A percentile compares a stretch with the other conserved stretches of the same genome.
Evolutionary conservation across 805 yeast species (phyloP).

Genomic region (Helenozyma baotianmanensis): DNA sequence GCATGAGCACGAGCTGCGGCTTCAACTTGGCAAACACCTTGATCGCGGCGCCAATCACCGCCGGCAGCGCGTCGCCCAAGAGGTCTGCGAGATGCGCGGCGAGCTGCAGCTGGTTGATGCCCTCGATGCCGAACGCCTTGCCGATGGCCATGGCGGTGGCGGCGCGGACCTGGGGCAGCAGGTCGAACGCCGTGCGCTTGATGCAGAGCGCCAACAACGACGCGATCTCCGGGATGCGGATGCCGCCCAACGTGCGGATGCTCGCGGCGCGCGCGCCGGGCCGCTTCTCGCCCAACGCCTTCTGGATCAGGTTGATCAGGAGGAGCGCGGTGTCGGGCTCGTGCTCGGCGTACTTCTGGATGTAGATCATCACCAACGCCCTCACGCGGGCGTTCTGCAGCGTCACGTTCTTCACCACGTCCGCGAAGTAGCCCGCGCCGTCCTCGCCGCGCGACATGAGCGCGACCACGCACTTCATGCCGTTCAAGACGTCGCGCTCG

Average conservation of each 20-base stretch:
- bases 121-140: conserved; percentile 42
- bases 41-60: conserved; percentile 69
- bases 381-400: conserved; percentile 60
- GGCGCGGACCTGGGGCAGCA: conserved; percentile 71
- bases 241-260: conserved; percentile 76
- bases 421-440: conserved; percentile 59
- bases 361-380: conserved; percentile 70
- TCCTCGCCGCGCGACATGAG: conserved; percentile 38
- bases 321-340: conserved; percentile 89
- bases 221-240: conserved; percentile 72
- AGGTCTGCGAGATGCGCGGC: conserved; percentile 46
- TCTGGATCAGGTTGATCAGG: conserved; percentile 89
- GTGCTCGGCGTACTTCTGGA: conserved; percentile 70
- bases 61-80: conserved; percentile 58
- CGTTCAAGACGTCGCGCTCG: conserved; percentile 47
- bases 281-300: conserved; percentile 64
- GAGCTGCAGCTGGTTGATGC: conserved; percentile 45
- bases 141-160: conserved; percentile 75
- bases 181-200: conserved; percentile 62
- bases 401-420: conserved; percentile 83
- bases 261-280: conserved; percentile 69
- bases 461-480: conserved; percentile 40
- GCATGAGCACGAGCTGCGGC: conserved; percentile 13
- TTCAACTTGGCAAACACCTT: conserved; percentile 46
- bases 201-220: conserved; percentile 75